Evolutionary conservation across 2,329 filamentous ascomycete genomes (phyloP), one percentile per base, ranked within the genome.

Genomic region (Phyllosticta ampelicida): DNA sequence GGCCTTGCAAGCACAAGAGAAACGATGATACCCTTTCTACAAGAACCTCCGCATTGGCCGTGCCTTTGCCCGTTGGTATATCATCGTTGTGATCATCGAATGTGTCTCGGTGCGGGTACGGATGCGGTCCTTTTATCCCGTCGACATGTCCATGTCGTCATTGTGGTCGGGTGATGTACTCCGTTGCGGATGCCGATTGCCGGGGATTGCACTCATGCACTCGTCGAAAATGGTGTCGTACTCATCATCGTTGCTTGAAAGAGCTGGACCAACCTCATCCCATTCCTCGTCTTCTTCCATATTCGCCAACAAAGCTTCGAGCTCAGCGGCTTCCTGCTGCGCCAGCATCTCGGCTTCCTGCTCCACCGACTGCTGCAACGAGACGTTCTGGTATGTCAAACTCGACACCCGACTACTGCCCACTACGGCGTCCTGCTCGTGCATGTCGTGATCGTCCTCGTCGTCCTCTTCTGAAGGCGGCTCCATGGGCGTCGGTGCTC

Each of bases 181-280:
- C 9, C 52, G 44, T 6, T 60, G 63, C 52, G 65, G 60, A 13
- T 70, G 66, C 53, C 78, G 73, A 61, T 77, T 71, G n/a, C 63
- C 66, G 63, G 49, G 51, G 16, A 53, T 13, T 9, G 28, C 23
- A 30, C 30, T 29, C 6, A 59, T 16, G 19, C 36, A 36, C 30
- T 89, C 83, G 74, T 82, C 80, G 67, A 96, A 84, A 8, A 85
- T 72, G 61, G 73, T 73, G 64, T 84, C 80, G 64, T 83, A 84
- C 61, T 84, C 81, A 36, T 79, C 78, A n/a, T 82, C 80, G 61
- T 83, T 80, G 63, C 78, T 79, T n/a, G 75, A 73, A 51, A 74
- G 72, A 49, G 71, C 65, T 63, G 67, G 67, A 61, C 10, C 67
- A 63, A 28, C 62, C 49, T 19, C 57, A 54, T 48, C 60, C 56